Conservation (phyloP, 768 basidiomycete genomes). For the Tremella fuciformis region DNA sequence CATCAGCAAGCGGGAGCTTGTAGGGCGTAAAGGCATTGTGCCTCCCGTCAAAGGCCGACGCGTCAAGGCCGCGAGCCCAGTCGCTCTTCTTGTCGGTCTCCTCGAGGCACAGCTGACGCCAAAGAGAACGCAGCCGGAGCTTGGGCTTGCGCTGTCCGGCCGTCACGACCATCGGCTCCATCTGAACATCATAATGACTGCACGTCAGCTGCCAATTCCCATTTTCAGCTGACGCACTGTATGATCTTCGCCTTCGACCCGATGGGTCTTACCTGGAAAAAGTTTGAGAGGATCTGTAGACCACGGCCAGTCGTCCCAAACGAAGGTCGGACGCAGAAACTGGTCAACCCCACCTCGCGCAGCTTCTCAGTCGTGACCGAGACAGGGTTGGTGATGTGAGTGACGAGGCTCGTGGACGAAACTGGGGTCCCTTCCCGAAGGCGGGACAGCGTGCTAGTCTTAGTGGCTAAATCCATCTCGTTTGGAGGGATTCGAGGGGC, state of each 20-base stretch:
- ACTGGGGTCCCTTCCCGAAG: too few species aligned
- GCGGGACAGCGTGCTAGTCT: too few species aligned
- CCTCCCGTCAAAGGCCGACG: slow-evolving; percentile 39
- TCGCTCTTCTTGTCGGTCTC: slow-evolving; percentile 16
- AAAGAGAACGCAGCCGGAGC: slow-evolving; percentile 38
- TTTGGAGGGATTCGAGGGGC: too few species aligned
- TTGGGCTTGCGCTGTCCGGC: slow-evolving; percentile 42
- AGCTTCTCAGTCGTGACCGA: slow-evolving; percentile 3
- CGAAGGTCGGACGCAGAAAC: slow-evolving; percentile 39
- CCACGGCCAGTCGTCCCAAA: slow-evolving; percentile 26
- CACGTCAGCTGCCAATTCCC: slow-evolving; percentile 4
- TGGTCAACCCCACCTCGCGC: slow-evolving; percentile 16
- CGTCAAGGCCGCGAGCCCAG: slow-evolving; percentile 23
- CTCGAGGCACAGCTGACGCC: slow-evolving; percentile 39
- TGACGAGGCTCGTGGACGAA: not conserved
- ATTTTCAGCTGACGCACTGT: slow-evolving; percentile 1
- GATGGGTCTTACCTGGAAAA: slow-evolving; percentile 29
- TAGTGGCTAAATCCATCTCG: too few species aligned
- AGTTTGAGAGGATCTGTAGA: slow-evolving; percentile 34
- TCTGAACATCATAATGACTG: slow-evolving; percentile 51
- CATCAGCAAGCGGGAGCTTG: slow-evolving; percentile 25
- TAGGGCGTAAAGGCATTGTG: slow-evolving; percentile 48
- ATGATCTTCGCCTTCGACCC: slow-evolving; percentile 33
- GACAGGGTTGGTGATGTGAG: not conserved
- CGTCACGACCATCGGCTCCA: slow-evolving; percentile 40